Evolutionary conservation across 139 green algal species (phyloP), one percentile per base, ranked within the genome.

Genomic region (Micractinium sp.): DNA sequence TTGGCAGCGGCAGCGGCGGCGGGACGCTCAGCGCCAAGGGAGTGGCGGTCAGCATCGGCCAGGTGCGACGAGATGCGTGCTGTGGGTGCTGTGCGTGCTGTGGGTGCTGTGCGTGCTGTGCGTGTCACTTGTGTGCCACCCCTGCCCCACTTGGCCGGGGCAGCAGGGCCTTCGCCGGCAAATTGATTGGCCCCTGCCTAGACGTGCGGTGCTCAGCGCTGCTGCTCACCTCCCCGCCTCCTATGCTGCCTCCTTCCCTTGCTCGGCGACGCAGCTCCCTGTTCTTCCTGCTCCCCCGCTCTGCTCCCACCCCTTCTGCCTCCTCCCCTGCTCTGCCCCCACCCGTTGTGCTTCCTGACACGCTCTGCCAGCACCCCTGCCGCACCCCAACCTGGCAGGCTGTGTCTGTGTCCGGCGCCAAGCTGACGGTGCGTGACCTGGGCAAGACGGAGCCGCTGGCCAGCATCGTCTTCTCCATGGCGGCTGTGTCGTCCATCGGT

Each of bases 391-490:
- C n/a, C 29, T 27, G 47, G 47, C 91, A 93, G 91, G 82, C 86
- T 13, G 9, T 85, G 27, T 92, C 78, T 66, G 90, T 66, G 3
- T 79, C 89, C 0, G 41, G 31, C 19, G 85, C 85, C 47, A 88
- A 89, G 66, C 85, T 91, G 38, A 31, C 47, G 0, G 85, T 91
- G 67, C 76, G 86, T 36, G 79, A 41, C 25, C 87, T 90, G 63
- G 38, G 75, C 38, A 74, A 35, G 14, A 81, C 36, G 0, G 85
- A 84, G 53, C 41, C 41, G 14, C 20, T 84, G 53, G 41, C 85
- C 20, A 33, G 19, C 22, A 82, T 83, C n/a, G 16, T 90, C 1
- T 77, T 82, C 27, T 81, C 69, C 56, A 89, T 91, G 81, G 74
- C 66, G 1, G 78, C 60, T 20, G 31, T 73, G 5, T 76, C 63